Evolutionary conservation across 2,329 filamentous ascomycete genomes (phyloP).

Genomic region (Didymella sp.): DNA sequence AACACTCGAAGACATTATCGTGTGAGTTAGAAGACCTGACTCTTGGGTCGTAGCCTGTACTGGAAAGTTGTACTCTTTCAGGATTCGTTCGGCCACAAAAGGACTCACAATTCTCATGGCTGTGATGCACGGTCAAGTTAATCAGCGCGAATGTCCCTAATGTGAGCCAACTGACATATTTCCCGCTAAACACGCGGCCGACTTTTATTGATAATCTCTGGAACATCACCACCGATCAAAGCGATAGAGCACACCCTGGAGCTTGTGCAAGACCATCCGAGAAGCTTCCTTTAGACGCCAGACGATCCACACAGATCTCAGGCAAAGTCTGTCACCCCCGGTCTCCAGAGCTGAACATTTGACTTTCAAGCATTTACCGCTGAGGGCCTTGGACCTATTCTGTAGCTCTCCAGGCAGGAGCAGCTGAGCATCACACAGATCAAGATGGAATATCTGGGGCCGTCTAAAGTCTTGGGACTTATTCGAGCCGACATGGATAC

Average conservation of each 20-base stretch:
- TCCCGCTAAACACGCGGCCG: not conserved
- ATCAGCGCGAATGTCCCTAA: not conserved
- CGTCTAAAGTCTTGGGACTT: not conserved
- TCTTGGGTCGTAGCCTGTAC: not conserved
- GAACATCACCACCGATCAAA: not conserved
- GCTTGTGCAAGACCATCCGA: not conserved
- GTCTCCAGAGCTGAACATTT: not conserved
- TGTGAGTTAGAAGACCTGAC: not conserved
- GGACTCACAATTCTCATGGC: not conserved
- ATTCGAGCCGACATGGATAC: too few species aligned
- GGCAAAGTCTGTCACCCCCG: not conserved
- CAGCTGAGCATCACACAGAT: not conserved
- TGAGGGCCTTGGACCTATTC: too few species aligned
- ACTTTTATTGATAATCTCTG: not conserved
- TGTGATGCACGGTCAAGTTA: not conserved
- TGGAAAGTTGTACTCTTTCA: not conserved
- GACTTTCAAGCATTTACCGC: not conserved
- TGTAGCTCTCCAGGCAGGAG: not conserved
- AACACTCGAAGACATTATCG: not conserved
- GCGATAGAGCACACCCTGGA: not conserved
- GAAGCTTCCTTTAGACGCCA: not conserved
- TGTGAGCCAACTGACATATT: not conserved
- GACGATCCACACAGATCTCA: not conserved
- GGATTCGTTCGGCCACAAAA: not conserved
- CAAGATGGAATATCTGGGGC: not conserved